Evolutionary conservation across 2,329 filamentous ascomycete genomes (phyloP), one percentile per base, ranked within the genome.

Genomic region (Colletotrichum falcatum): DNA sequence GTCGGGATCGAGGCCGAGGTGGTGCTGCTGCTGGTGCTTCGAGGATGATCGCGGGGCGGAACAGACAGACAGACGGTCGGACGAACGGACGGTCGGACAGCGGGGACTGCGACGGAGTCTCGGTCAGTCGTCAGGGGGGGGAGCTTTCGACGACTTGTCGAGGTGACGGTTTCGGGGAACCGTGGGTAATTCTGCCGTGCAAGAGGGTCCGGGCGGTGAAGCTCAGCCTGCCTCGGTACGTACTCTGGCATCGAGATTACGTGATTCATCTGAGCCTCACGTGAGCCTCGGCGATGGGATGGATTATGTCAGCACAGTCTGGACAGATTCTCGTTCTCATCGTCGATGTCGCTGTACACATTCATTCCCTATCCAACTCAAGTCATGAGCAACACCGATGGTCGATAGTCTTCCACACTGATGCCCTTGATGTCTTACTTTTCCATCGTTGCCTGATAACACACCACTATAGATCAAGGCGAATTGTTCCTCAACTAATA

Each of bases 181-280:
- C 33, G 49, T 48, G 61, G 69, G 71, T 66, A 61, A 72, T 73
- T 73, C 71, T 73, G 71, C 71, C 71, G 65, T 12, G 8, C 35
- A 53, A 62, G 61, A 60, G 37, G 49, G 58, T 67, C 60, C 48
- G 54, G 63, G 69, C 66, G 66, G 65, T 65, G 65, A 73, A 14
- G 60, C 30, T 4, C 37, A 2, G n/a, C 20, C 14, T 37, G 20
- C 18, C 20, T n/a, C 7, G 20, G 20, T 9, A 44, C 42, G 20
- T 44, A 44, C 5, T 42, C 2, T 26, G n/a, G 4, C 26, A 23
- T 23, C 1, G 0, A 20, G 1, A 35, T 70, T 62, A 67, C 56
- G 56, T 70, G 35, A 70, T 70, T 39, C n/a, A 23, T 3, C 9
- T 28, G 37, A 0, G 5, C 6, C 6, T 8, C 39, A 8, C 20